Evolutionary conservation across 164 flowering plant species (phyloP), one percentile per base, ranked within the genome.

Genomic region (Nymphaea colorata): DNA sequence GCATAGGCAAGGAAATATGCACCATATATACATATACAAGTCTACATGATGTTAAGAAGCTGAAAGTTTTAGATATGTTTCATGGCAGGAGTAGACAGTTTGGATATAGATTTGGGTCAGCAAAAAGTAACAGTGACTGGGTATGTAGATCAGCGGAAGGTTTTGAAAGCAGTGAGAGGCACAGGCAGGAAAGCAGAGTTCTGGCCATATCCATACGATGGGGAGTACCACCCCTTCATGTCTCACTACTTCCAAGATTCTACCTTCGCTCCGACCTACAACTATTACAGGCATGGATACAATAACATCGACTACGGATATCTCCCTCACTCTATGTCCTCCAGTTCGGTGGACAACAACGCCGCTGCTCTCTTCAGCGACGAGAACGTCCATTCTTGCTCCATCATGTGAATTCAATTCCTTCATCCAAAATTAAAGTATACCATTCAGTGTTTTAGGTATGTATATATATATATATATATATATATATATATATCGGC

Each of bases 71-170:
- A 4, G 57, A 10, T 51, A 8, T 10, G 57, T 51, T 51, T 51
- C 57, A 4, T 41, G 64, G 71, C 83, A 90, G 93, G 96, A 4
- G 91, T 90, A 17, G 85, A 84, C 72, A 78, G 74, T 47, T 62
- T 88, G 47, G 89, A 85, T 3, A 84, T 90, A 62, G 91, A 88
- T 79, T 81, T 88, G 87, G 87, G 84, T 8, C 81, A 79, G 66
- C 93, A 90, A 45, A 90, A 90, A 79, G 96, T 90, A 25, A 86
- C 90, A 10, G 93, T 88, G 61, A 82, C 77, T 0, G 96, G 96
- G n/a, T 83, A 85, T 55, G 76, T 86, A 11, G 87, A 90, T 44
- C 75, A 80, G 62, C 76, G 83, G 62, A 73, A 76, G 71, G 91
- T 90, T 10, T 75, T 90, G 3, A 90, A 85, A 79, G 76, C 69